Base-by-base conservation (phyloP, 2,329 filamentous ascomycete genomes). In the Fusarium gaditjirri region DNA sequence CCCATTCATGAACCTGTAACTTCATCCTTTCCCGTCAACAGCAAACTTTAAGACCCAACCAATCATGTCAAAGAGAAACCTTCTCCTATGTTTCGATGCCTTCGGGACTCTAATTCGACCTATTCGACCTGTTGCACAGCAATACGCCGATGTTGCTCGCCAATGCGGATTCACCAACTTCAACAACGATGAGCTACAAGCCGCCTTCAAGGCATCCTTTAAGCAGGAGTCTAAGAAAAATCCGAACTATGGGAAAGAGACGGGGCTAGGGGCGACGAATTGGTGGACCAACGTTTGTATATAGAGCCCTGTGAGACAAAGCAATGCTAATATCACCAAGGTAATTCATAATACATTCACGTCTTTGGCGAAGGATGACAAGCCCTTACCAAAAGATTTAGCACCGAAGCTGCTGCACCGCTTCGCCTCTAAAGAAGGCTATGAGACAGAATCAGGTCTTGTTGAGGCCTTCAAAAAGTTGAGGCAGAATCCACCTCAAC, bases 31-130 rank as follows among this genome's bases (percentile, higher is more conserved):
- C 10, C 36, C 6, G 3, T 19, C 35, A 23, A 2, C 29, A 17
- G 21, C 3, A 19, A 29, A 17, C 9, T 14, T 38, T 11, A 10
- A 9, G n/a, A n/a, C 16, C 16, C 6, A n/a, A 8, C 9, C 33
- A 43, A 43, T 14, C 31, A 75, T 87, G 88, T 66, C 61, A 29
- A 75, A 50, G 6, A 42, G 57, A 19, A 74, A 72, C 25, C 62
- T 75, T 1, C 54, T 75, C 0, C 11, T 75, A 16, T 75, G 73
- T 12, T 75, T 75, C 41, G 73, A 75, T 8, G 73, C 73, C 0
- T 75, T 75, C 1, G 73, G 73, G 2, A 75, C 73, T 1, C 12
- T 75, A 0, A 72, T 75, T 8, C 38, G 68, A 10, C 73, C 73
- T 4, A n/a, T 59, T 17, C 60, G 52, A 1, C 70, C 71, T 4